phyloP scores from a whole-genome alignment of 495 filamentous ascomycete genomes.

The Aspergillus taichungensis region DNA sequence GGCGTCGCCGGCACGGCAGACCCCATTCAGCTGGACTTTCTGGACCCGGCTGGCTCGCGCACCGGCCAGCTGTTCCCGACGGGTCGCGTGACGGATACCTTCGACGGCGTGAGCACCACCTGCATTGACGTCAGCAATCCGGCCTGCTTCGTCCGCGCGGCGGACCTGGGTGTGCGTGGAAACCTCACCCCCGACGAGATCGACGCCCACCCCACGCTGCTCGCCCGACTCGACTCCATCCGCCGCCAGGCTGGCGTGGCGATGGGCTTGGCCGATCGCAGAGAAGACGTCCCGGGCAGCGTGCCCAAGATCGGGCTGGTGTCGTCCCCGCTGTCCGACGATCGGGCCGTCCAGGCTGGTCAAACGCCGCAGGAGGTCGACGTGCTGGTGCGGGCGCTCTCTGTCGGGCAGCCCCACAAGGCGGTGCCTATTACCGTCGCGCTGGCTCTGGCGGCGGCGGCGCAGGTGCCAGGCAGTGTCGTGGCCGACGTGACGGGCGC shows the following conservation, averaged over 20 bases:
- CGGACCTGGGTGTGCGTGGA: slow-evolving; percentile 40
- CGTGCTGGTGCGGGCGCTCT: slow-evolving; percentile 37
- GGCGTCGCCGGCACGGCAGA: slow-evolving; percentile 55
- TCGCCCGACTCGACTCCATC: slow-evolving; percentile 50
- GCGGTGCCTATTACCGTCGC: slow-evolving; percentile 47
- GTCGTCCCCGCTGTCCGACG: slow-evolving; percentile 24
- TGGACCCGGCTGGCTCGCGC: slow-evolving; percentile 57
- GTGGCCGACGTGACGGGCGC: slow-evolving; percentile 5
- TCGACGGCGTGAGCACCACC: slow-evolving; percentile 45
- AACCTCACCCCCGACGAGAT: slow-evolving; percentile 47
- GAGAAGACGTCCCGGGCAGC: slow-evolving; percentile 41
- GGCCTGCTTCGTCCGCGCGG: slow-evolving; percentile 51
- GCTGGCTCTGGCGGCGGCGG: slow-evolving; percentile 45
- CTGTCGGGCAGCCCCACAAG: slow-evolving; percentile 44
- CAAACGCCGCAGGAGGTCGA: slow-evolving; percentile 24
- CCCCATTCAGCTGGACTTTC: slow-evolving; percentile 51
- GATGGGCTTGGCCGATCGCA: slow-evolving; percentile 50
- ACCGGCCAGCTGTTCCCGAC: slow-evolving; percentile 61
- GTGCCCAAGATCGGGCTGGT: slow-evolving; percentile 62
- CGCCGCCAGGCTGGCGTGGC: slow-evolving; percentile 47
- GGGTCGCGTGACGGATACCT: slow-evolving; percentile 43
- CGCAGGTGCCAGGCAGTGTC: slow-evolving; percentile 38
- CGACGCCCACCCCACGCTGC: slow-evolving; percentile 35
- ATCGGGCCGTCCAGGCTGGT: slow-evolving; percentile 8
- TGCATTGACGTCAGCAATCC: slow-evolving; percentile 62